These are phyloP conservation scores for Lunasporangiospora selenospora DNA, from an alignment of 192 early-diverging fungal genomes.

Conservation along the genomic window DNA sequence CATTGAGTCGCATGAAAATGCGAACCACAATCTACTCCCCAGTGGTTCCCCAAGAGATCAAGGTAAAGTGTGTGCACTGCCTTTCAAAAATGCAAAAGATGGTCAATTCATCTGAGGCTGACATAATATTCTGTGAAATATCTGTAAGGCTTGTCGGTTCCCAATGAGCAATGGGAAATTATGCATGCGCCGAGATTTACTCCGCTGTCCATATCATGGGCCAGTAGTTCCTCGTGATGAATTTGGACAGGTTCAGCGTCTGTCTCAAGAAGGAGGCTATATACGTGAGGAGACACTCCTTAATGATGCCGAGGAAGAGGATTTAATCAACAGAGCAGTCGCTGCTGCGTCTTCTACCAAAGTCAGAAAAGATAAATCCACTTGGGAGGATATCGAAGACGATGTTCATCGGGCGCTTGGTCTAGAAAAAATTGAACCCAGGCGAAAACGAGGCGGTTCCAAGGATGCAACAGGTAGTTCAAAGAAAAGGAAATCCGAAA, in stretches of 20 bases:
- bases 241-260: slow-evolving; percentile 45
- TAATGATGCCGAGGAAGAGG: slow-evolving; percentile 9
- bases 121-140: too few species aligned
- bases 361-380: slow-evolving; percentile 12
- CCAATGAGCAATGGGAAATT: slow-evolving; percentile 66
- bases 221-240: slow-evolving; percentile 66
- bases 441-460: slow-evolving; percentile 33
- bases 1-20: slow-evolving; percentile 60
- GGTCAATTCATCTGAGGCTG: too few species aligned
- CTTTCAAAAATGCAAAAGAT: too few species aligned
- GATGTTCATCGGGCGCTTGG: slow-evolving; percentile 54
- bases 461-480: background rate
- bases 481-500: slow-evolving; percentile 7
- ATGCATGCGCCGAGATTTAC: slow-evolving; percentile 68
- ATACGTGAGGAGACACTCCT: slow-evolving; percentile 5
- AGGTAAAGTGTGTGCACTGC: too few species aligned
- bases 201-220: slow-evolving; percentile 74
- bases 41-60: slow-evolving; percentile 49
- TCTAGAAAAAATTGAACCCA: slow-evolving; percentile 29
- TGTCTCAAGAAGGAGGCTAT: slow-evolving; percentile 15
- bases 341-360: slow-evolving; percentile 1
- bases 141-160: slow-evolving; percentile 61
- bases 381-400: slow-evolving; percentile 56
- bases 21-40: slow-evolving; percentile 59
- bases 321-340: slow-evolving; percentile 6